These are phyloP conservation scores for Dioscorea zingiberensis DNA, from an alignment of 106 monocot species.

Conservation along the genomic window DNA sequence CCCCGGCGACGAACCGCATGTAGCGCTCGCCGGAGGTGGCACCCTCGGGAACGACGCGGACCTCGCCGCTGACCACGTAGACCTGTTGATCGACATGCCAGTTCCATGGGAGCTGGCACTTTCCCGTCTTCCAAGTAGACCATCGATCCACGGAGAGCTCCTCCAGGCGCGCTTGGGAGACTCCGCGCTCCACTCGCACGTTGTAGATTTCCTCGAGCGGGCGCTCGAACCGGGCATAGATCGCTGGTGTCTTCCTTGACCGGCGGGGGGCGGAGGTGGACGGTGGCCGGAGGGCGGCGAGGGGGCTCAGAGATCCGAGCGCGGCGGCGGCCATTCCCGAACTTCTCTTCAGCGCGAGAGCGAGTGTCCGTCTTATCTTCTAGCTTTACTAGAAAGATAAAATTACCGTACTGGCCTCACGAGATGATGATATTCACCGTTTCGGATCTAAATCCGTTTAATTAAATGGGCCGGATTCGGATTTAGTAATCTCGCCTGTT, in stretches of 20 bases:
- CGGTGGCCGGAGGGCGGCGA: too few relatives aligned
- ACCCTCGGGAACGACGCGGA: conserved; percentile 2
- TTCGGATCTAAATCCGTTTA: too few relatives aligned
- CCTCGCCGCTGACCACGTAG: conserved; percentile 20
- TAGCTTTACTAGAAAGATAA: too few relatives aligned
- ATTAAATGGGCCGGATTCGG: too few relatives aligned
- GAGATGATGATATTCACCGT: too few relatives aligned
- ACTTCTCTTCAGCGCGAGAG: not conserved
- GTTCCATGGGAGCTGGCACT: conserved; percentile 79
- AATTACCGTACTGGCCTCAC: too few relatives aligned
- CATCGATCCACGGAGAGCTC: conserved; percentile 48
- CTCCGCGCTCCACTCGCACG: conserved; percentile 78
- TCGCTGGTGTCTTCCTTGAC: not conserved
- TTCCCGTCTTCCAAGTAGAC: conserved; percentile 81
- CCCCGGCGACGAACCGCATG: conserved; percentile 92
- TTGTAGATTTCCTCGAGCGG: conserved; percentile 82
- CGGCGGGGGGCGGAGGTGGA: not conserved
- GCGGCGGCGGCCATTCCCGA: not conserved
- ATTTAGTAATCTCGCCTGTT: too few relatives aligned
- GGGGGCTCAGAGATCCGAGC: not conserved
- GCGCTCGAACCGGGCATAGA: conserved; percentile 8
- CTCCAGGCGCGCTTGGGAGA: conserved; percentile 34
- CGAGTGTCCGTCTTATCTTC: too few relatives aligned
- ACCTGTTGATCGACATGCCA: conserved; percentile 99
- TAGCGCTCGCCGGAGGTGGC: conserved; percentile 30